Percentiles rank a stretch among this genome's conserved stretches.
These are phyloP conservation scores for Trichocomaceae sp. DNA, from an alignment of 2,329 filamentous ascomycete genomes.

Conservation along the genomic window DNA sequence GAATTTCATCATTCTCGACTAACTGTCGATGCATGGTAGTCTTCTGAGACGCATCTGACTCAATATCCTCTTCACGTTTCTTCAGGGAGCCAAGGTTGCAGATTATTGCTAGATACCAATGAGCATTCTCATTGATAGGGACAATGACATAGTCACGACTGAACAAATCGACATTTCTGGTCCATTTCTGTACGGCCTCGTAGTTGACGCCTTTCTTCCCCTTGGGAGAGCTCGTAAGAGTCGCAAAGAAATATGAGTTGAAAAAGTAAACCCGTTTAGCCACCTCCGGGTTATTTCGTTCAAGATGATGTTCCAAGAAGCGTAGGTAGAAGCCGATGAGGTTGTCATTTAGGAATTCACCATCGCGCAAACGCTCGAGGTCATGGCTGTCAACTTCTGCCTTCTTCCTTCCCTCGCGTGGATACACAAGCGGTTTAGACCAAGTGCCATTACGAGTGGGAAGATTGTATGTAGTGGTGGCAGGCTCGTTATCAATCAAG, in stretches of 20 bases:
- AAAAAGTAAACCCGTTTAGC: slow-evolving; percentile 72
- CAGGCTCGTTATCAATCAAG: slow-evolving; percentile 5
- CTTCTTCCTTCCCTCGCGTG: slow-evolving; percentile 40
- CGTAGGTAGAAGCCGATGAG: slow-evolving; percentile 82
- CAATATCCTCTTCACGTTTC: slow-evolving; percentile 17
- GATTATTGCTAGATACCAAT: slow-evolving; percentile 95
- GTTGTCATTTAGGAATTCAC: slow-evolving; percentile 86
- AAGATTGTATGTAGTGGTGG: slow-evolving; percentile 1
- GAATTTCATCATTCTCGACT: slow-evolving; percentile 22
- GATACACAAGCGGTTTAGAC: slow-evolving; percentile 38
- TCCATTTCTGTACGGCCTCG: slow-evolving; percentile 80
- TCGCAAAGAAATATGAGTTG: slow-evolving; percentile 86
- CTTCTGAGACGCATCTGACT: slow-evolving; percentile 12
- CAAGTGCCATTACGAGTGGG: not conserved
- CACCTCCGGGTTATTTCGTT: slow-evolving; percentile 49
- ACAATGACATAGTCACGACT: slow-evolving; percentile 83
- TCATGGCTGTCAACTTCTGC: slow-evolving; percentile 41
- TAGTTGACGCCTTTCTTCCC: slow-evolving; percentile 65
- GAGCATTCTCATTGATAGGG: slow-evolving; percentile 76
- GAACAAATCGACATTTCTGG: slow-evolving; percentile 75
- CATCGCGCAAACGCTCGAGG: slow-evolving; percentile 68
- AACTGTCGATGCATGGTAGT: slow-evolving; percentile 12
- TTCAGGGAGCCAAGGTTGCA: slow-evolving; percentile 72
- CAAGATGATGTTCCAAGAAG: slow-evolving; percentile 58
- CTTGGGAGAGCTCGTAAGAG: slow-evolving; percentile 56